These are phyloP conservation scores for Penicillium paradoxum DNA, from an alignment of 495 filamentous ascomycete species.

Conservation along the genomic window DNA sequence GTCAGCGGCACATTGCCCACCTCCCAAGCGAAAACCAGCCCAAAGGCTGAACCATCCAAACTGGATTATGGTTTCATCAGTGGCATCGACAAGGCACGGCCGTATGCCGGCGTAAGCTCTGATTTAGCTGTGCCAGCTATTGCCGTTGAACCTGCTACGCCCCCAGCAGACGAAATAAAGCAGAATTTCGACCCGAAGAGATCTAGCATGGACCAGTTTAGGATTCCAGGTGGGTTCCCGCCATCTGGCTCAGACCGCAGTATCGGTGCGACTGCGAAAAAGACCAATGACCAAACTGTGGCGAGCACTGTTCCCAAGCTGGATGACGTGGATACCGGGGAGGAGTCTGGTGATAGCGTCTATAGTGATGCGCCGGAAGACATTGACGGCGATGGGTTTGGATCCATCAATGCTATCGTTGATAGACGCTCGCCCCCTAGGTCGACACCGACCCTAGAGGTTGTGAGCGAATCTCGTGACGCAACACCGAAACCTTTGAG, in stretches of 20 bases:
- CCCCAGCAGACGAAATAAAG: constrained; percentile 7
- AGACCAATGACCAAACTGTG: constrained; percentile 4
- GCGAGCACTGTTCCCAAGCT: constrained; percentile 12
- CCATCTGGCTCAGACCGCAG: constrained; percentile 24
- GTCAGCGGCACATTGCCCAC: constrained; percentile 1
- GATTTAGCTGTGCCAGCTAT: constrained; percentile 40
- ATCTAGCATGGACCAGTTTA: constrained; percentile 32
- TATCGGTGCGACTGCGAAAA: constrained; percentile 5
- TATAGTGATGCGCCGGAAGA: constrained; percentile 90
- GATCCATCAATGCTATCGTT: constrained; percentile 79
- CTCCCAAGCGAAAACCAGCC: not conserved
- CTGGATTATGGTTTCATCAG: not conserved
- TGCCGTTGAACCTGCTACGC: constrained; percentile 30
- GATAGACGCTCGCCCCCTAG: constrained; percentile 45
- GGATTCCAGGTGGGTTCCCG: constrained; percentile 37
- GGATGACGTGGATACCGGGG: constrained; percentile 35
- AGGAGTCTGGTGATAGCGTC: constrained; percentile 59
- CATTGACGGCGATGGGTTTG: constrained; percentile 69
- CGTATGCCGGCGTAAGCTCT: constrained; percentile 3
- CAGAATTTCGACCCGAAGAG: constrained; percentile 39
- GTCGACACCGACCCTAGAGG: constrained; percentile 10
- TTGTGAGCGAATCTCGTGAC: constrained; percentile 16
- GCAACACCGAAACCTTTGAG: constrained; percentile 16
- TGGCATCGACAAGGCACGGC: constrained; percentile 1
- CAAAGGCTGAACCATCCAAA: not conserved